Base-by-base conservation (phyloP, 306 rosid genomes). In the Vigna unguiculata region DNA sequence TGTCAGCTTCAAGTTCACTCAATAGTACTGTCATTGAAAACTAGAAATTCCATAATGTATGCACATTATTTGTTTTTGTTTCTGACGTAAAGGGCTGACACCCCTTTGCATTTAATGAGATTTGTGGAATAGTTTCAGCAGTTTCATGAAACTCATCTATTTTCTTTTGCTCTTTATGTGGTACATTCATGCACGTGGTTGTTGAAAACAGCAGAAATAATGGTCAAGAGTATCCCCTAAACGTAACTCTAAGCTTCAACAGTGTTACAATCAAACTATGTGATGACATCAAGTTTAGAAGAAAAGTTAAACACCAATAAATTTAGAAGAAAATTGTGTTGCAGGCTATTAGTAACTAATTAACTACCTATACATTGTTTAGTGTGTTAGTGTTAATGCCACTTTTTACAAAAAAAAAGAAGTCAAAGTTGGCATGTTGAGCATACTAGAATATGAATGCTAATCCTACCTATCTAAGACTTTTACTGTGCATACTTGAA, bases 1-100 rank as follows among this genome's bases (percentile, higher is more conserved):
- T 77, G 62, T 78, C 52, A 20, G 76, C 28, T 69, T 67, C 81
- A 40, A 40, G 68, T 53, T 66, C 75, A 54, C 71, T 65, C 24
- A 4, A 55, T 48, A 21, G 54, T 41, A 67, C 2, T 67, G 68
- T 61, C 34, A 47, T 8, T 47, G 49, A 75, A 52, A 51, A 74
- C 51, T 34, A 32, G 10, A 63, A 17, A 17, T 62, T 34, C 15
- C 21, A 16, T 9, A 15, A 19, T 19, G 30, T 38, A 52, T 52
- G 45, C 72, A 65, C 25, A 41, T 76, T 5, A 3, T 40, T 40
- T 40, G 9, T 52, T 19, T 55, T 28, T 14, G 4, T 25, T 61
- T 34, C 46, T 46, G 52, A 34, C 60, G 8, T 41, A 49, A 60
- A 60, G 49, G 10, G 34, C 47, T 15, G 20, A 16, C 55, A 17